Conservation (phyloP, 2,329 filamentous ascomycete genomes). For the Hymenoscyphus albidus region DNA sequence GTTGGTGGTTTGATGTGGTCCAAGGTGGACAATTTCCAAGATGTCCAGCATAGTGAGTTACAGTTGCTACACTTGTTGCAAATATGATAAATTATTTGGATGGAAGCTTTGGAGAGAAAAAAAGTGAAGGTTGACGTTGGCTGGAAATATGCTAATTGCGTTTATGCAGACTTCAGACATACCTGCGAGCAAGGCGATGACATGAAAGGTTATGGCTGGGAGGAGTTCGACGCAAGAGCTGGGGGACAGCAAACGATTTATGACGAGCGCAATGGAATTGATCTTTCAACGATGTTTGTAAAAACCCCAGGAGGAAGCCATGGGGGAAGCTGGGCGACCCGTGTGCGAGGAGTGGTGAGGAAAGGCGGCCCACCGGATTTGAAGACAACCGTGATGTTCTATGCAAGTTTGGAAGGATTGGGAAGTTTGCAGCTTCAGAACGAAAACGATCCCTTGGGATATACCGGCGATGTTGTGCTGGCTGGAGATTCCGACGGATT, state of each 20-base stretch:
- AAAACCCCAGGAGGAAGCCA: slow-evolving; percentile 83
- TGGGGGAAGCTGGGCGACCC: slow-evolving; percentile 87
- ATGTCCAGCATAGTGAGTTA: slow-evolving; percentile 69
- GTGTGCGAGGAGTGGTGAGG: slow-evolving; percentile 77
- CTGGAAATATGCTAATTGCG: slow-evolving; percentile 15
- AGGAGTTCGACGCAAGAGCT: slow-evolving; percentile 86
- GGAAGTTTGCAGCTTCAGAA: slow-evolving; percentile 61
- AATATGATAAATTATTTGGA: neutral
- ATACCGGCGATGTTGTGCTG: slow-evolving; percentile 61
- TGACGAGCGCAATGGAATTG: slow-evolving; percentile 81
- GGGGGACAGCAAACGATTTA: slow-evolving; percentile 89
- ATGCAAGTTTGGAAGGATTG: slow-evolving; percentile 73
- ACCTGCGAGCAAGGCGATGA: slow-evolving; percentile 95
- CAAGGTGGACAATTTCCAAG: slow-evolving; percentile 72
- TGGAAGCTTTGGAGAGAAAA: neutral
- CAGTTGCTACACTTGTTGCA: neutral
- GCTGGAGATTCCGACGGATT: slow-evolving; percentile 67
- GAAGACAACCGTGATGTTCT: slow-evolving; percentile 77
- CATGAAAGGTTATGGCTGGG: slow-evolving; percentile 96
- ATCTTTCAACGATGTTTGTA: slow-evolving; percentile 89
- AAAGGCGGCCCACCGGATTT: slow-evolving; percentile 63
- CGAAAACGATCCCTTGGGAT: slow-evolving; percentile 50
- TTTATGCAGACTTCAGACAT: slow-evolving; percentile 69
- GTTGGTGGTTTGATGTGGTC: slow-evolving; percentile 85
- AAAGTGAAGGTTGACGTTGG: neutral